Percentiles rank a stretch among this genome's conserved stretches.
Conservation (phyloP, 108 stramenopile species). For the Hondaea fermentalgiana region DNA sequence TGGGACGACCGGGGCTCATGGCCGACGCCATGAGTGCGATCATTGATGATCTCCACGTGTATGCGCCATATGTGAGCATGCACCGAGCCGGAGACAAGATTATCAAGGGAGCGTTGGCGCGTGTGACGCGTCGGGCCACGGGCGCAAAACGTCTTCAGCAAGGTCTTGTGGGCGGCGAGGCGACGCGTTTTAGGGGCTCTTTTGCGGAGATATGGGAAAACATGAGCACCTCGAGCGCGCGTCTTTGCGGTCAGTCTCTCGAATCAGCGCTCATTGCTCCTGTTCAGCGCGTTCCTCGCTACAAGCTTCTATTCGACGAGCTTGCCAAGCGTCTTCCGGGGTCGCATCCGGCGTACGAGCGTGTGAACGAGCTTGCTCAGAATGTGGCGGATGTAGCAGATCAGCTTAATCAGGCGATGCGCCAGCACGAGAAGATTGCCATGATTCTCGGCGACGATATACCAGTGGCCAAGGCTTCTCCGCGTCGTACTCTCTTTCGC, state of each 20-base stretch:
- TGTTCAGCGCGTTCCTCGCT: neutral
- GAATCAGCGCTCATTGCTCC: neutral
- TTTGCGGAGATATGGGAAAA: slow-evolving; percentile 16
- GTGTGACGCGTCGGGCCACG: neutral
- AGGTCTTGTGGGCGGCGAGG: neutral
- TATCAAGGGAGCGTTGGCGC: neutral
- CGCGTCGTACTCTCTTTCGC: neutral
- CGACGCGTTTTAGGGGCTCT: neutral
- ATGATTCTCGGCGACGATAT: neutral
- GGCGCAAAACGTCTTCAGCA: neutral
- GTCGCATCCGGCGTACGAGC: neutral
- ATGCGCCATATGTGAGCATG: neutral
- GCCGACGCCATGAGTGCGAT: neutral
- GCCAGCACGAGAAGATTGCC: neutral
- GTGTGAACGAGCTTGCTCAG: neutral
- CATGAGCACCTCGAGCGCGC: neutral
- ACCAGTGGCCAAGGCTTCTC: neutral
- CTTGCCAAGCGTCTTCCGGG: neutral
- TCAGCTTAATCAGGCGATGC: neutral
- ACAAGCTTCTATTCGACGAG: neutral
- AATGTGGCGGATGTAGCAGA: neutral
- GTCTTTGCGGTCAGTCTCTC: neutral
- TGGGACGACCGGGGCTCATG: neutral
- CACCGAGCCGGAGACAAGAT: neutral
- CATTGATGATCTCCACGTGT: neutral